A percentile compares a stretch with the other conserved stretches of the same genome.
These are phyloP conservation scores for Phoenix dactylifera DNA, from an alignment of 176 grass and related monocot genomes.

Conservation along the genomic window DNA sequence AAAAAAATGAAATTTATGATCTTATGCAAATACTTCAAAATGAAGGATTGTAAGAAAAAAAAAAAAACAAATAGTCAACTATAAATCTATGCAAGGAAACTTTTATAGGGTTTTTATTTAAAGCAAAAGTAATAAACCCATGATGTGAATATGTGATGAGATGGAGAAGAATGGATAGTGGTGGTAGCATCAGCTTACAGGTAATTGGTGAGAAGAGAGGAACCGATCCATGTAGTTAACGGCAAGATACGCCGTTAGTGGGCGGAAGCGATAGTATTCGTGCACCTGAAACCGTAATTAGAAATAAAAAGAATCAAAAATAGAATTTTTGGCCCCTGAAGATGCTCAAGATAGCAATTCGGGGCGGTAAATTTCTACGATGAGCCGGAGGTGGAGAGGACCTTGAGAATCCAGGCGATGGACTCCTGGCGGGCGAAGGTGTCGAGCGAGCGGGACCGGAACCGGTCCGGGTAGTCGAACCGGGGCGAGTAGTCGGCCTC, in stretches of 20 bases:
- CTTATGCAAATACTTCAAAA: no score
- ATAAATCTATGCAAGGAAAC: no score
- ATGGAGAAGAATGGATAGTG: background rate
- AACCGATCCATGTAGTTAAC: constrained; percentile 99
- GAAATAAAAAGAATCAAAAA: no score
- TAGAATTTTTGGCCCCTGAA: no score
- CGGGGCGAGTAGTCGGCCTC: constrained; percentile 55
- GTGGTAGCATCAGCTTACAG: constrained; percentile 28
- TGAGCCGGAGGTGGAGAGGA: constrained; percentile 2
- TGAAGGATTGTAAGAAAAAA: no score
- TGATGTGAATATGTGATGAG: no score
- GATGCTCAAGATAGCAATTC: constrained; percentile 1
- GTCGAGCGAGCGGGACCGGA: constrained; percentile 64
- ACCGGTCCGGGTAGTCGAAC: constrained; percentile 51
- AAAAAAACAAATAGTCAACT: no score
- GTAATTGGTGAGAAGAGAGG: constrained; percentile 59
- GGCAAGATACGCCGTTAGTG: constrained; percentile 87
- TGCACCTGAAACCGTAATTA: constrained; percentile 36
- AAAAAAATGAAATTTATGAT: no score
- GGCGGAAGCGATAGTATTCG: constrained; percentile 56
- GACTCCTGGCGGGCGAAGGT: constrained; percentile 53
- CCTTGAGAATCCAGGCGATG: constrained; percentile 90
- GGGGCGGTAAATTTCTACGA: background rate
- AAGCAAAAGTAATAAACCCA: no score
- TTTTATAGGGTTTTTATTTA: no score